These are phyloP conservation scores for Paralagenidium karlingii DNA, from an alignment of 352 stramenopile genomes.

Conservation along the genomic window DNA sequence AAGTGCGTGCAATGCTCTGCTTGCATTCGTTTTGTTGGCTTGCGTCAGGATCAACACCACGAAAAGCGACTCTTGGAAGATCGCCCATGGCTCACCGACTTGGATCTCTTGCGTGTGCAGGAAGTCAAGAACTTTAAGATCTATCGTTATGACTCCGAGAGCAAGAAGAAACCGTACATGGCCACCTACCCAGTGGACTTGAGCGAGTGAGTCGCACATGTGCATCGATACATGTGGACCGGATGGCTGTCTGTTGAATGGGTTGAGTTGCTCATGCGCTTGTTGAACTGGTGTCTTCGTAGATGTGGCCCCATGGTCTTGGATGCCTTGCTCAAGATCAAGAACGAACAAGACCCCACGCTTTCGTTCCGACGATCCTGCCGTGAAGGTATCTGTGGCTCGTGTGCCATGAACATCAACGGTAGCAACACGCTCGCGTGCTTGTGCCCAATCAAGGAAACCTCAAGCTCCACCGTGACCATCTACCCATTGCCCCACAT, in stretches of 20 bases:
- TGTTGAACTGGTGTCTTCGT: conserved; percentile 4
- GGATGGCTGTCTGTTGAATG: not conserved
- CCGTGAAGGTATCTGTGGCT: conserved; percentile 98
- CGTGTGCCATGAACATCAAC: conserved; percentile 99
- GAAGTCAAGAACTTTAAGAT: conserved; percentile 99
- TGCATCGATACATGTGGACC: not conserved
- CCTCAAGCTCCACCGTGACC: conserved; percentile 71
- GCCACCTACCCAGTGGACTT: conserved; percentile 96
- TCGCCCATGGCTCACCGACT: too few relatives aligned
- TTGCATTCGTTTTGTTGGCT: too few relatives aligned
- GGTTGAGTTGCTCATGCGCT: not conserved
- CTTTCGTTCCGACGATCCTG: conserved; percentile 98
- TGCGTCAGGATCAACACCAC: too few relatives aligned
- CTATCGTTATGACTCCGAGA: conserved; percentile 97
- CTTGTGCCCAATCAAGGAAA: conserved; percentile 93
- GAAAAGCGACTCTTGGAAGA: too few relatives aligned
- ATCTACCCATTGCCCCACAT: conserved; percentile 99
- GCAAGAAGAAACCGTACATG: conserved; percentile 89
- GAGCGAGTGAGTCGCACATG: conserved; percentile 79
- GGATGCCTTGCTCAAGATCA: conserved; percentile 99
- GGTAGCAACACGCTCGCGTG: conserved; percentile 98
- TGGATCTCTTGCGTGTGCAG: conserved; percentile 23
- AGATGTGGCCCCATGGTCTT: conserved; percentile 97
- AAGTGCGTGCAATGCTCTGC: too few relatives aligned
- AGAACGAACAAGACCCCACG: conserved; percentile 98